A percentile compares a stretch with the other conserved stretches of the same genome.
Conservation (phyloP, 1,284 basidiomycete species). For the Thecaphora thlaspeos region DNA sequence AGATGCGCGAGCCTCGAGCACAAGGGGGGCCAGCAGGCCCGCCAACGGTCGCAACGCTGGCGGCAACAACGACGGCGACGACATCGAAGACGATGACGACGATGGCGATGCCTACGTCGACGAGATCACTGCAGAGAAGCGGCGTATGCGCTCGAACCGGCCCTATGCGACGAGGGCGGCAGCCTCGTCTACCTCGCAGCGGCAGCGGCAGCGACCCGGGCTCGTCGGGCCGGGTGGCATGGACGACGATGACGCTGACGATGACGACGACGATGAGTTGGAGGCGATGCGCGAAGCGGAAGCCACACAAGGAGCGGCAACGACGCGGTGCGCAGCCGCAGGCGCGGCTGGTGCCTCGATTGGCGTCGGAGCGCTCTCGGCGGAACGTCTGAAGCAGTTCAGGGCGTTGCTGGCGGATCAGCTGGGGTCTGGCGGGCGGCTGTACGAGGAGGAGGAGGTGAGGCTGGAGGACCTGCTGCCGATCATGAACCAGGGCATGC, state of each 20-base stretch:
- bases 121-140: conserved; percentile 9
- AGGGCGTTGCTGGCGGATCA: conserved; percentile 67
- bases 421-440: conserved; percentile 60
- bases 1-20: conserved; percentile 6
- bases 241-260: conserved; percentile 28
- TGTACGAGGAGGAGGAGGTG: conserved; percentile 67
- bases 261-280: conserved; percentile 26
- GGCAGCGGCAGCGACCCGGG: conserved; percentile 8
- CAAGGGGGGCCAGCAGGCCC: conserved; percentile 59
- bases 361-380: conserved; percentile 13
- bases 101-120: conserved; percentile 22
- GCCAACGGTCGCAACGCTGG: conserved; percentile 61
- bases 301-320: conserved; percentile 7
- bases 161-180: conserved; percentile 45
- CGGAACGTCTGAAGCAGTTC: conserved; percentile 33
- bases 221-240: conserved; percentile 29
- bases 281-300: conserved; percentile 45
- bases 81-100: conserved; percentile 13
- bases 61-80: conserved; percentile 46
- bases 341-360: no score
- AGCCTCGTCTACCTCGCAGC: conserved; percentile 2
- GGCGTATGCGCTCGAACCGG: conserved; percentile 27
- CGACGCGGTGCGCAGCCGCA: not conserved
- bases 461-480: conserved; percentile 72
- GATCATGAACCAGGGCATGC: conserved; percentile 75